phyloP scores from a whole-genome alignment of 1,284 basidiomycete species.

The Apiotrichum sp. region DNA sequence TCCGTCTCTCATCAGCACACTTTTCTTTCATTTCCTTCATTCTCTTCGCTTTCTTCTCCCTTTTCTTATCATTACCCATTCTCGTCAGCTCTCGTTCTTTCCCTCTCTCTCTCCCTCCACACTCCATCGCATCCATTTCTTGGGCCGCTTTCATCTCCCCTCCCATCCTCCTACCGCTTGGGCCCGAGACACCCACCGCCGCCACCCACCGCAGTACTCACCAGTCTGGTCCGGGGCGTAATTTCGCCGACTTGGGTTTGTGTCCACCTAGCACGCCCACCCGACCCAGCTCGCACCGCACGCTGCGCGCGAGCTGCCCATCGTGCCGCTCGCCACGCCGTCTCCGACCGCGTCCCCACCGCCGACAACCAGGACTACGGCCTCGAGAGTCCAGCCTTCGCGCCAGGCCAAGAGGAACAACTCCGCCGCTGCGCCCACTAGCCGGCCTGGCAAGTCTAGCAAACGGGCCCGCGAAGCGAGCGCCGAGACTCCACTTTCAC shows the following conservation, averaged over 20 bases:
- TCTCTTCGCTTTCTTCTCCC: neutral
- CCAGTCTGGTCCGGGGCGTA: too few species aligned
- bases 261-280: neutral
- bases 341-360: slow-evolving; percentile 14
- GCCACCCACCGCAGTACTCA: too few species aligned
- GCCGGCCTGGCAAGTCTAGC: neutral
- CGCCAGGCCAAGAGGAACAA: too few species aligned
- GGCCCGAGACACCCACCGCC: too few species aligned
- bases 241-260: neutral
- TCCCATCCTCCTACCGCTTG: too few species aligned
- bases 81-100: too few species aligned
- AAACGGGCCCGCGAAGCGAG: slow-evolving; percentile 3
- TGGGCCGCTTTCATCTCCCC: neutral
- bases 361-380: neutral
- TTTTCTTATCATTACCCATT: neutral
- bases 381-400: too few species aligned
- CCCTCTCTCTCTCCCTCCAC: neutral
- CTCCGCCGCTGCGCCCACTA: neutral
- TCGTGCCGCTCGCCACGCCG: slow-evolving; percentile 11
- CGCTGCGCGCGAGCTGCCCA: slow-evolving; percentile 4
- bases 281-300: neutral
- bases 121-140: neutral
- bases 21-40: neutral
- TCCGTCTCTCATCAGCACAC: neutral
- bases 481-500: too few species aligned